Evolutionary conservation across 2,329 filamentous ascomycete genomes (phyloP), one percentile per base, ranked within the genome.

Genomic region (Dactylellina cionopaga): DNA sequence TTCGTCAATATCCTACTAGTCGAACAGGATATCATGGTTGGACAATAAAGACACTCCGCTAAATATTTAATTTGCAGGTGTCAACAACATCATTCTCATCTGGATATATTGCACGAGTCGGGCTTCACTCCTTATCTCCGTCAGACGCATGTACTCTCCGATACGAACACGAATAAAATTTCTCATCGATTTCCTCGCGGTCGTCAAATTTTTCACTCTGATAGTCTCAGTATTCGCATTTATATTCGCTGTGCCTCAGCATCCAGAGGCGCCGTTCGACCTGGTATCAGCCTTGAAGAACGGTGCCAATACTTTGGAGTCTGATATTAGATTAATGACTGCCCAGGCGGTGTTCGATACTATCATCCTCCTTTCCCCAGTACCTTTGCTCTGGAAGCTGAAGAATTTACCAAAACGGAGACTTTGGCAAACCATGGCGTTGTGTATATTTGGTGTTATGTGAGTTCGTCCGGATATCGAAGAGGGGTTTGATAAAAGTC

Each of bases 71-170:
- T 56, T 43, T 24, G 49, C 54, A 15, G 68, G 68, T 17, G 46
- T 64, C 31, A 58, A 41, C n/a, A 72, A 72, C 17, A 24, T 72
- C 15, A 39, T 64, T 24, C 22, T 72, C 7, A 64, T 74, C 7
- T 74, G 60, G 60, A 46, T 68, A 27, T 74, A 66, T 25, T 66
- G 60, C 17, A 63, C 62, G n/a, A 74, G 60, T 31, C 47, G 69
- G 9, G 69, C 62, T 11, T 74, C 69, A 4, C 62, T 74, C 22
- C 60, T 74, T 25, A 44, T 74, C 27, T 66, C 69, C 31, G 47
- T 74, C 19, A 46, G 69, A 13, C 60, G 69, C 1, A 60, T 74
- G 54, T 74, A 74, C 29, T 74, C 69, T 10, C 69, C 69, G 7
- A 63, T 74, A 10, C 37, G 37, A 37, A 74, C 69, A 4, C 54